Conservation (phyloP, 805 yeast genomes). For the Gaillardinia entomophila region DNA sequence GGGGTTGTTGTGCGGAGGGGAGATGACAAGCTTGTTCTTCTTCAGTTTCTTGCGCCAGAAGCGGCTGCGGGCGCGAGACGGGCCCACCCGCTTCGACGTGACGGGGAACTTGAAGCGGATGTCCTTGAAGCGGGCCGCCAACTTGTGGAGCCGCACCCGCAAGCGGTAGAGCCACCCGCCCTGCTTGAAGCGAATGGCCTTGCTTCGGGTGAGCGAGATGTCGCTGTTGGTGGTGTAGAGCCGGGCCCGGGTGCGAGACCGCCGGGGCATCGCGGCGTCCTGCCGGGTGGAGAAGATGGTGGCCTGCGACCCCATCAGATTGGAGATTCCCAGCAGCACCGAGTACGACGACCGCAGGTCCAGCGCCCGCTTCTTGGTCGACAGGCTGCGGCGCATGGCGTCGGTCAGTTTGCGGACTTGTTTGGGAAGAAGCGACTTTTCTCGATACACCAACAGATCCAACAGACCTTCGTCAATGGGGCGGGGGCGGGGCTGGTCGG, state of each 20-base stretch:
- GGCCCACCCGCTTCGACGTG: background rate
- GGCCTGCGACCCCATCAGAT: constrained; percentile 38
- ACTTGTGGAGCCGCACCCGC: constrained; percentile 18
- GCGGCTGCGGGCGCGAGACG: background rate
- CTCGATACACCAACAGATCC: constrained; percentile 10
- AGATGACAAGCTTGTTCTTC: constrained; percentile 7
- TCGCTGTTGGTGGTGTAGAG: constrained; percentile 5
- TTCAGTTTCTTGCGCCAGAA: background rate
- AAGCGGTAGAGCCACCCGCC: constrained; percentile 30
- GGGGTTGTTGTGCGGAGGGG: constrained; percentile 30
- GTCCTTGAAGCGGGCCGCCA: constrained; percentile 15
- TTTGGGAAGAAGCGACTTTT: background rate
- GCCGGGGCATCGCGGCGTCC: constrained; percentile 3
- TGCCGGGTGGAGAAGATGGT: constrained; percentile 39
- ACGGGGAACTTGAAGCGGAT: constrained; percentile 7
- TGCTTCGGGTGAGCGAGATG: constrained; percentile 16
- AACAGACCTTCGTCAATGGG: constrained; percentile 12
- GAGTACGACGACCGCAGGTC: constrained; percentile 1
- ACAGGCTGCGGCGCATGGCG: constrained; percentile 1
- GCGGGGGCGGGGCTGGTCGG: constrained; percentile 25
- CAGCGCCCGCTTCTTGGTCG: background rate
- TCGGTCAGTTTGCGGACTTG: background rate
- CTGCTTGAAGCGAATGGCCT: constrained; percentile 28
- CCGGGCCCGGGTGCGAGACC: background rate
- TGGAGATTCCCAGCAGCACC: constrained; percentile 22